Conservation (phyloP, 208 protist species). For the Wallacemonas rigidus region DNA sequence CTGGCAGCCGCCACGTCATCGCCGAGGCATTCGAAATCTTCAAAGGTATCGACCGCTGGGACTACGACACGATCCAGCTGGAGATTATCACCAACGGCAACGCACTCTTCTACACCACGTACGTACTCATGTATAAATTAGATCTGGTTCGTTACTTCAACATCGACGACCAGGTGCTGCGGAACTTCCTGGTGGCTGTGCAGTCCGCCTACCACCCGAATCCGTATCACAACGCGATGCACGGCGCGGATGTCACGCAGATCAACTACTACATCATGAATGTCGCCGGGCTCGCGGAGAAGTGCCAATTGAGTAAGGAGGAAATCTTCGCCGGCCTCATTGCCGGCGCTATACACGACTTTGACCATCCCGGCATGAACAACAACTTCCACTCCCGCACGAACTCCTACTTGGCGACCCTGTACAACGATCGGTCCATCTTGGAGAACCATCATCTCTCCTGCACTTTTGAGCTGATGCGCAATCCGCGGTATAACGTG, state of each 20-base stretch:
- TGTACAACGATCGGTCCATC: conserved; percentile 94
- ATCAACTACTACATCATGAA: conserved; percentile 94
- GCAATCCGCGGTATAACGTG: conserved; percentile 81
- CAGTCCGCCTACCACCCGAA: conserved; percentile 90
- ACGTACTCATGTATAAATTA: conserved; percentile 86
- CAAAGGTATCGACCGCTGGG: conserved; percentile 85
- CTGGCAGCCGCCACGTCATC: conserved; percentile 53
- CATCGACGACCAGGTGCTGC: conserved; percentile 77
- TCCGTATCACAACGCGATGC: conserved; percentile 93
- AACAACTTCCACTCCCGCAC: conserved; percentile 96
- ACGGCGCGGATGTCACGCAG: conserved; percentile 93
- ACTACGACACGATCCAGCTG: conserved; percentile 88
- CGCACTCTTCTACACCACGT: conserved; percentile 88
- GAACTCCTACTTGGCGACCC: conserved; percentile 85
- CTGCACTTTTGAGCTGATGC: conserved; percentile 85
- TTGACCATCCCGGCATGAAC: conserved; percentile 96
- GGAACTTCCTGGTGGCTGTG: conserved; percentile 83
- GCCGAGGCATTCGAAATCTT: conserved; percentile 80
- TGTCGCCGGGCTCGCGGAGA: conserved; percentile 63
- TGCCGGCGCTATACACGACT: conserved; percentile 94
- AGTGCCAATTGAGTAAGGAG: conserved; percentile 79
- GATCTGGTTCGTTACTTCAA: conserved; percentile 86
- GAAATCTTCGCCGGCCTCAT: conserved; percentile 92
- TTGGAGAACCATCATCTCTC: conserved; percentile 95
- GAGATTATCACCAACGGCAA: conserved; percentile 88